Conservation (phyloP, 2,329 filamentous ascomycete genomes). For the Xylaria hypoxylon region DNA sequence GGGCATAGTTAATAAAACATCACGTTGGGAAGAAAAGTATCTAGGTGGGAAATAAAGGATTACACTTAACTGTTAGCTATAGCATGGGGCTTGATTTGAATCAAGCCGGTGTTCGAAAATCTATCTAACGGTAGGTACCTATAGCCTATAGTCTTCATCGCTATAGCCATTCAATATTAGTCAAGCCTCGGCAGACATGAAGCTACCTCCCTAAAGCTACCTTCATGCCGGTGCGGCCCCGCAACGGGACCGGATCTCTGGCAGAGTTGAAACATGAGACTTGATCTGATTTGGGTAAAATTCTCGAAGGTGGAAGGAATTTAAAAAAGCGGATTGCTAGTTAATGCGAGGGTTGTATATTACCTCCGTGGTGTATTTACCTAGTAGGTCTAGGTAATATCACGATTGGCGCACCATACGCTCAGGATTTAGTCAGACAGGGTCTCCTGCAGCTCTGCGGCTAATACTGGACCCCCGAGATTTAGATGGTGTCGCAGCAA, state of each 20-base stretch:
- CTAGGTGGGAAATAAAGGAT: too few species aligned
- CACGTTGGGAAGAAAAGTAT: too few species aligned
- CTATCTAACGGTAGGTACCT: too few species aligned
- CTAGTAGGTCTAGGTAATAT: too few species aligned
- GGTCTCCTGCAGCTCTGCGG: slow-evolving; percentile 17
- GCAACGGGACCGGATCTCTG: slow-evolving; percentile 14
- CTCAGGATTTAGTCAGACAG: slow-evolving; percentile 2
- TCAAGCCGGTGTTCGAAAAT: too few species aligned
- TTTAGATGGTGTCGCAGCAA: slow-evolving; percentile 7
- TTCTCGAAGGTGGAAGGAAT: slow-evolving; percentile 6
- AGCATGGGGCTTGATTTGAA: too few species aligned
- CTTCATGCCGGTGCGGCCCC: slow-evolving; percentile 14
- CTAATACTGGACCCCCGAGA: slow-evolving; percentile 28
- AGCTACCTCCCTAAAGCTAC: neutral
- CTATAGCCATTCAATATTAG: neutral
- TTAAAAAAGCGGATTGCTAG: neutral
- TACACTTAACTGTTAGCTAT: too few species aligned
- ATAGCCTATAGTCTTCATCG: too few species aligned
- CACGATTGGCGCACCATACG: slow-evolving; percentile 1
- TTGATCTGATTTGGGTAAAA: slow-evolving; percentile 3
- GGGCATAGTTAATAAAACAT: neutral
- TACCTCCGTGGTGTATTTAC: neutral
- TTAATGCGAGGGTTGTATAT: neutral
- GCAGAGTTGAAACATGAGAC: neutral
- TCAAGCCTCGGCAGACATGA: neutral